Evolutionary conservation across 441 rosid species (phyloP).

Genomic region (Francoa sonchifolia): DNA sequence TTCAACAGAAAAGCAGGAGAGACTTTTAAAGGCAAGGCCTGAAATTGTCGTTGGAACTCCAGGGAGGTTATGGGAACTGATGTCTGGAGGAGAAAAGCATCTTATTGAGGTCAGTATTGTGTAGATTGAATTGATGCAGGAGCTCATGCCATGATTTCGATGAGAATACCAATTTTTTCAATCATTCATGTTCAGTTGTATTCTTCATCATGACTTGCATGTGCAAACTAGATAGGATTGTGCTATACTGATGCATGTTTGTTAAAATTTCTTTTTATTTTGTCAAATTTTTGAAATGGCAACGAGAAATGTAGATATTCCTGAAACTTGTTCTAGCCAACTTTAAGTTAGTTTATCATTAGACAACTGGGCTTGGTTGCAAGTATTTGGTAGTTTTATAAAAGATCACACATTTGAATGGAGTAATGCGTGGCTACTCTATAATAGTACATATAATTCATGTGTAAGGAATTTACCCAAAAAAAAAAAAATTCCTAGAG

Average conservation of each 20-base stretch:
- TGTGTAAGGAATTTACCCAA: too few species aligned
- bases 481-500: too few species aligned
- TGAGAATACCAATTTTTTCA: too few species aligned
- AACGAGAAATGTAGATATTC: too few species aligned
- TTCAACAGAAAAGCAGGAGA: slow-evolving; percentile 84
- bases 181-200: not conserved
- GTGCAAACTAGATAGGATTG: not conserved
- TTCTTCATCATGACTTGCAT: not conserved
- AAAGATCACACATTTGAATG: too few species aligned
- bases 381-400: not conserved
- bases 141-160: not conserved
- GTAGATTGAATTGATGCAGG: slow-evolving; percentile 2
- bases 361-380: not conserved
- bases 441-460: too few species aligned
- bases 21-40: slow-evolving; percentile 77
- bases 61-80: slow-evolving; percentile 95
- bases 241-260: not conserved
- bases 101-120: slow-evolving; percentile 65
- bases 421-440: too few species aligned
- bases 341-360: too few species aligned
- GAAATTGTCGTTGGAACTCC: slow-evolving; percentile 91
- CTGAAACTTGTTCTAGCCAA: too few species aligned
- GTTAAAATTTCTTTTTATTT: not conserved
- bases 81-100: slow-evolving; percentile 87
- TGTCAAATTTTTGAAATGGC: too few species aligned